Conservation (phyloP, 306 rosid species). For the Carpinus fangiana region DNA sequence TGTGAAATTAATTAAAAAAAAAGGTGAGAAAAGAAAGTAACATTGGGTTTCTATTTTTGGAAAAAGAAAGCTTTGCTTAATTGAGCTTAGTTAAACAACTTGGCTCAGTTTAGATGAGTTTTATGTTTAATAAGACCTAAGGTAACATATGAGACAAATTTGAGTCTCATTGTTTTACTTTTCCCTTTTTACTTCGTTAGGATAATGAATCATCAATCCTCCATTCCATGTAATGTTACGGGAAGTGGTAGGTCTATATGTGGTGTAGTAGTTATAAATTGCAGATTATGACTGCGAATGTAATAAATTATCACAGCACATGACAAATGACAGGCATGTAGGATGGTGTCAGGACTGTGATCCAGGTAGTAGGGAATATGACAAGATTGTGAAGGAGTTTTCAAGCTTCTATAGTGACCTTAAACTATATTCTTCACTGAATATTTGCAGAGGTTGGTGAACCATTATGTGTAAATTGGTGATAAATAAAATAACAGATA, state of each 20-base stretch:
- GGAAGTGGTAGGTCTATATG: background rate
- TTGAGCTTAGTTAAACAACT: background rate
- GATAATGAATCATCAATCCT: slow-evolving; percentile 1
- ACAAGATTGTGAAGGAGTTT: background rate
- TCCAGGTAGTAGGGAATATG: background rate
- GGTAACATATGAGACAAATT: background rate
- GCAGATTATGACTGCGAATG: background rate
- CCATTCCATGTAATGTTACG: background rate
- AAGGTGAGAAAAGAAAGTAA: background rate
- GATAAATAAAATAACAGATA: background rate
- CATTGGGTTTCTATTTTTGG: background rate
- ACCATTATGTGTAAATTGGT: background rate
- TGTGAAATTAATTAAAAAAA: background rate
- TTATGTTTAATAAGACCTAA: background rate
- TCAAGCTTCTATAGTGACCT: background rate
- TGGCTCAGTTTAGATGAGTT: background rate
- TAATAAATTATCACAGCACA: background rate
- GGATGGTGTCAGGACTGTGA: background rate
- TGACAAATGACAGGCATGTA: background rate
- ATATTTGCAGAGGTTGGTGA: background rate
- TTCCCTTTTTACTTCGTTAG: background rate
- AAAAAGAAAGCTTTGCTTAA: background rate
- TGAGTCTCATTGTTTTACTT: background rate
- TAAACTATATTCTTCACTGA: background rate
- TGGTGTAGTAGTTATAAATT: background rate